phyloP scores from a whole-genome alignment of 2,329 filamentous ascomycete genomes.

The Aspergillus aculeatus region DNA sequence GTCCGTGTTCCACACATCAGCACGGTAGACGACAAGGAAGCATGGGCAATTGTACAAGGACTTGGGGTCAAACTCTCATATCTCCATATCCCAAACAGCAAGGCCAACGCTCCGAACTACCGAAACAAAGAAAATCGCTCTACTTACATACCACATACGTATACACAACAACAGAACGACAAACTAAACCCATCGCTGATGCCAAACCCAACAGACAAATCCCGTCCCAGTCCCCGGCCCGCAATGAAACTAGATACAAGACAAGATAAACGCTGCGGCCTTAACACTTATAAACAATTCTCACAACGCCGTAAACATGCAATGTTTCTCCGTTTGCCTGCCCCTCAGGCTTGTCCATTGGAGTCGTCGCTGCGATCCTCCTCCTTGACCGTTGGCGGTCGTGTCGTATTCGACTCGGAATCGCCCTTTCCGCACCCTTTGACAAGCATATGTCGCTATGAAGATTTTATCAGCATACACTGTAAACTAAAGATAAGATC shows the following conservation, averaged over 20 bases:
- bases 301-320: slow-evolving; percentile 6
- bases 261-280: neutral
- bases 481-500: neutral
- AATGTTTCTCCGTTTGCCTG: neutral
- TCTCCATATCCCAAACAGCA: too few species aligned
- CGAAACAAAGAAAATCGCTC: neutral
- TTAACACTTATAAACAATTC: neutral
- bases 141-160: slow-evolving; percentile 17
- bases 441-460: slow-evolving; percentile 64
- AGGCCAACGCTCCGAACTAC: too few species aligned
- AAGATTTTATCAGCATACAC: neutral
- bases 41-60: neutral
- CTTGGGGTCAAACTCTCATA: too few species aligned
- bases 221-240: neutral
- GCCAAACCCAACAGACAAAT: slow-evolving; percentile 8
- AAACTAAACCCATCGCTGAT: slow-evolving; percentile 11
- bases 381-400: slow-evolving; percentile 14
- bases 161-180: slow-evolving; percentile 2
- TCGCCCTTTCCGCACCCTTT: slow-evolving; percentile 62
- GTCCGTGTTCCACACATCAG: neutral
- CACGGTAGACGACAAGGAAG: neutral
- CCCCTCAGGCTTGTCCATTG: too few species aligned
- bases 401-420: slow-evolving; percentile 9
- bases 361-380: slow-evolving; percentile 19
- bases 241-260: neutral